phyloP scores from a whole-genome alignment of 1,284 basidiomycete species.

The Moesziomyces parantarcticus region DNA sequence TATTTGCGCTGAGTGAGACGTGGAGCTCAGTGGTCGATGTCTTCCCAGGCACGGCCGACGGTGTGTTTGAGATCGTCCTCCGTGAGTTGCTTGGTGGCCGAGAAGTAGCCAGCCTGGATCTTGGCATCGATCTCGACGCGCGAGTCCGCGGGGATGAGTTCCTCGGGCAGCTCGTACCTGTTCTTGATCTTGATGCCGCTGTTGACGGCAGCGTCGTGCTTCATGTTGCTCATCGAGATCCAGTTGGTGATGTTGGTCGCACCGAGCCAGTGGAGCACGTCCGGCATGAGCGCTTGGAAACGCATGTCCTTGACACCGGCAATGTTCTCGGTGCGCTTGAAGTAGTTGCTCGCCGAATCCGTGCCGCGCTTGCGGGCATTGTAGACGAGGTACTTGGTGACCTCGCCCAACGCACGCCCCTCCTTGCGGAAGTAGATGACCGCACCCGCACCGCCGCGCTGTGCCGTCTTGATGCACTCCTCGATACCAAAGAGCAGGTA shows the following conservation, averaged over 20 bases:
- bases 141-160: conserved; percentile 56
- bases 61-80: conserved; percentile 67
- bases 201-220: conserved; percentile 83
- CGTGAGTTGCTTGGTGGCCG: conserved; percentile 41
- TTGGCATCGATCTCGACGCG: conserved; percentile 60
- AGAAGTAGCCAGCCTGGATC: conserved; percentile 81
- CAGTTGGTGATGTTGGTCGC: conserved; percentile 57
- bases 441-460: conserved; percentile 88
- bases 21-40: conserved; percentile 48
- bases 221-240: conserved; percentile 91
- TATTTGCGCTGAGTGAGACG: background rate
- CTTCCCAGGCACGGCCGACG: conserved; percentile 86
- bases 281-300: conserved; percentile 84
- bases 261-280: conserved; percentile 75
- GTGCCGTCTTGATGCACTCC: conserved; percentile 86
- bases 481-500: conserved; percentile 93
- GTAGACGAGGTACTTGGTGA: conserved; percentile 75
- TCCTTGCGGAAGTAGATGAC: conserved; percentile 96
- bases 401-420: conserved; percentile 89
- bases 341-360: conserved; percentile 91
- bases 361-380: conserved; percentile 94
- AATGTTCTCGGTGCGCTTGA: conserved; percentile 90
- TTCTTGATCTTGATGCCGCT: conserved; percentile 84
- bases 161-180: conserved; percentile 62
- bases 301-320: conserved; percentile 79